Base-by-base conservation (phyloP, 495 filamentous ascomycete species). In the Baudoinia panamericana region DNA sequence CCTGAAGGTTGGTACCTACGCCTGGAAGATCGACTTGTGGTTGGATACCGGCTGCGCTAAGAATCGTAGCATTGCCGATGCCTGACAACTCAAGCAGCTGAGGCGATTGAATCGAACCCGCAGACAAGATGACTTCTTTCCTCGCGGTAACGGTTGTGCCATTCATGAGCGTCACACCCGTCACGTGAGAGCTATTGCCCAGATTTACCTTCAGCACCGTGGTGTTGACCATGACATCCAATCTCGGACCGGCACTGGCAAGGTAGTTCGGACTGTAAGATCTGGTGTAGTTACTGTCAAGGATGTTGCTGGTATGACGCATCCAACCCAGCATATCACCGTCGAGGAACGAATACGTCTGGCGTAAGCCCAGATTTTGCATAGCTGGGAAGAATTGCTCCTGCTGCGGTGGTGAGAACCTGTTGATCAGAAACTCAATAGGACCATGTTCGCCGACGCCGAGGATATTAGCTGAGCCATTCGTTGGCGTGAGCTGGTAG, bases 291-390 rank as follows among this genome's bases (percentile, higher is more conserved):
- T 53, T 39, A 13, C 27, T 42, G 1, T 43, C n/a, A 24, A 59
- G 42, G 39, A 67, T 62, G 45, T 58, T 65, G 23, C 36, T 60
- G 13, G 65, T 57, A 39, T 61, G 58, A 26, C 41, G 58, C 53
- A 55, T 56, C 22, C 59, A 59, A 2, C 64, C 64, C 13, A 63
- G 24, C 6, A 55, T 53, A 24, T 60, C 52, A 2, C 63, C 65
- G 15, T 45, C 45, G 4, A 68, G 46, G 5, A 55, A 64, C 8
- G 58, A 55, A 10, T 39, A 30, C 30, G 63, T 65, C 13, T 22
- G 33, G 1, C 51, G 31, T 2, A 65, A 30, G 8, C 57, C 60
- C 3, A 63, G 44, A 7, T 31, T 51, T 28, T 51, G 39, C 39
- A 63, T 25, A 1, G 59, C 37, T 6, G 60, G 60, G 24, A 57